Conservation (phyloP, 2,329 filamentous ascomycete genomes). For the Stachybotrys elegans region DNA sequence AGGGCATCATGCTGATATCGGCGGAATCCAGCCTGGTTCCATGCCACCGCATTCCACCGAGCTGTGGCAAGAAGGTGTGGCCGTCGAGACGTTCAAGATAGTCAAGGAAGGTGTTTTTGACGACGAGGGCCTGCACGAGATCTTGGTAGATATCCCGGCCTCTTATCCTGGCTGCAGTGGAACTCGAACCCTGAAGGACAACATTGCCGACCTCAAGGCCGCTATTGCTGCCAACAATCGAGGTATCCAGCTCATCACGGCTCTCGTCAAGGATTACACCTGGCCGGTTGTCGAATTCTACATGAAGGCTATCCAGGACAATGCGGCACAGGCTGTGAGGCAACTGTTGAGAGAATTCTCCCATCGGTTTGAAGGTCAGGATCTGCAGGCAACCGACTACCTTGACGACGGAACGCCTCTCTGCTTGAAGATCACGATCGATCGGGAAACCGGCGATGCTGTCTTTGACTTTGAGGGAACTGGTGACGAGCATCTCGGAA, state of each 20-base stretch:
- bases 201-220: slow-evolving; percentile 80
- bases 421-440: slow-evolving; percentile 67
- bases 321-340: slow-evolving; percentile 5
- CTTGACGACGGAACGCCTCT: slow-evolving; percentile 88
- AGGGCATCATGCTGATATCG: slow-evolving; percentile 31
- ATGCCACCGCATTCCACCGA: slow-evolving; percentile 74
- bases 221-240: slow-evolving; percentile 85
- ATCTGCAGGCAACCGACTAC: slow-evolving; percentile 40
- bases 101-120: slow-evolving; percentile 75
- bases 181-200: slow-evolving; percentile 74
- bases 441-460: slow-evolving; percentile 63
- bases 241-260: slow-evolving; percentile 71
- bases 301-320: slow-evolving; percentile 24
- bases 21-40: slow-evolving; percentile 73
- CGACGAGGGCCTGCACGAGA: slow-evolving; percentile 67
- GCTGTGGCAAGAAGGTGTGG: slow-evolving; percentile 60
- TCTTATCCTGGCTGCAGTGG: slow-evolving; percentile 72
- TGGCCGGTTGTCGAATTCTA: slow-evolving; percentile 59
- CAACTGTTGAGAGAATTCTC: slow-evolving; percentile 16
- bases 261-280: slow-evolving; percentile 68
- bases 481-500: slow-evolving; percentile 23
- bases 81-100: slow-evolving; percentile 63
- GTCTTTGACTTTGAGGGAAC: slow-evolving; percentile 49
- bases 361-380: slow-evolving; percentile 9
- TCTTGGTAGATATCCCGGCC: slow-evolving; percentile 69